These are phyloP conservation scores for Globisporangium carolinianum DNA, from an alignment of 352 stramenopile genomes.

Conservation along the genomic window DNA sequence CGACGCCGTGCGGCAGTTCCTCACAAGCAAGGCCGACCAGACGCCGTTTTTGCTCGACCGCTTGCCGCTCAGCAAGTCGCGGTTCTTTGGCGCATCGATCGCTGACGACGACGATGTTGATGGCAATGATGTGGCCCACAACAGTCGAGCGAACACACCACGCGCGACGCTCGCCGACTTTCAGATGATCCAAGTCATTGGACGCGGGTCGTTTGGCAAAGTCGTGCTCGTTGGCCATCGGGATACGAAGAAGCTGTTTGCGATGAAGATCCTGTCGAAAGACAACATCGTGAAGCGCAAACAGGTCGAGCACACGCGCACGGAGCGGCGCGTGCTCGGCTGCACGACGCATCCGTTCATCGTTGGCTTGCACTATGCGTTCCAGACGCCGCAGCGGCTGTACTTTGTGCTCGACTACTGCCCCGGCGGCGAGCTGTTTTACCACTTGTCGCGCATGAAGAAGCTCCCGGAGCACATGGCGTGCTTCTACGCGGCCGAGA, in stretches of 20 bases:
- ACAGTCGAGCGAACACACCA: neutral
- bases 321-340: constrained; percentile 77
- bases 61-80: constrained; percentile 49
- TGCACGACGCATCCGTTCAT: constrained; percentile 87
- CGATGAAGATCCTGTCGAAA: constrained; percentile 92
- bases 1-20: constrained; percentile 72
- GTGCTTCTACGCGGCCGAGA: constrained; percentile 87
- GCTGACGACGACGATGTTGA: constrained; percentile 50
- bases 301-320: constrained; percentile 83
- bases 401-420: constrained; percentile 96
- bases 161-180: constrained; percentile 61
- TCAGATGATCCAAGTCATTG: constrained; percentile 86
- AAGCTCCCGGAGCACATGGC: constrained; percentile 85
- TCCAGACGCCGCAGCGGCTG: constrained; percentile 86
- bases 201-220: constrained; percentile 90
- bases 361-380: constrained; percentile 82
- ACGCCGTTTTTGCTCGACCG: constrained; percentile 65
- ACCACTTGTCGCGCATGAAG: constrained; percentile 84
- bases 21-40: constrained; percentile 80
- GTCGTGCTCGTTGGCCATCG: constrained; percentile 83
- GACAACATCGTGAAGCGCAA: constrained; percentile 86
- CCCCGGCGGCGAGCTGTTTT: constrained; percentile 84
- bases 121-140: too few relatives aligned
- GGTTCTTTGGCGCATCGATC: constrained; percentile 63
- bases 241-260: constrained; percentile 83